Base-by-base conservation (phyloP, 2,329 filamentous ascomycete species). In the Pseudohalonectria lignicola region DNA sequence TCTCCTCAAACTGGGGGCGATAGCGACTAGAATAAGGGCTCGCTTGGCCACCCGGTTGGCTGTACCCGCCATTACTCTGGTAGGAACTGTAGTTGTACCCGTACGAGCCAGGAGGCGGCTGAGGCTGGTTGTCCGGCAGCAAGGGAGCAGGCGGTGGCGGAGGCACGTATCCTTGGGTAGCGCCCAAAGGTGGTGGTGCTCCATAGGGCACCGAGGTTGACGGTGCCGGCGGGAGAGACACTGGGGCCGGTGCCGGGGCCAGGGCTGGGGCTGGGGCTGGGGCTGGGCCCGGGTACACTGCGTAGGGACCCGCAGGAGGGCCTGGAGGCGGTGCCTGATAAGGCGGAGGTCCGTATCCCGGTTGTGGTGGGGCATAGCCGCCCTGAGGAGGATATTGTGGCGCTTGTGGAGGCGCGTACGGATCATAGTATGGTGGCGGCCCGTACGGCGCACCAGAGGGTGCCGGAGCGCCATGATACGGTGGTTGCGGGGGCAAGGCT, bases 1-100 rank as follows among this genome's bases (percentile, higher is more conserved):
- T 58, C 33, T 69, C 60, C 34, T 74, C 65, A 7, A 76, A 56
- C 45, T 71, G 67, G 15, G 49, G 43, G 41, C 63, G 57, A 43
- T 73, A 67, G 21, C 56, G 58, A 38, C 61, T 63, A 46, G 60
- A 60, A 52, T 61, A 44, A 54, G 56, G 21, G 49, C 36, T 42
- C 19, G 44, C 23, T 19, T 31, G 35, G n/a, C 20, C 34, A 6
- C 33, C 21, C 11, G 49, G 37, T 21, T 42, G 37, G 19, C 41
- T 43, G 5, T 38, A 32, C 20, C 44, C 42, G 4, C 42, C 32
- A 35, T 50, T 49, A n/a, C 41, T 39, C 29, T 49, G 52, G 34
- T 53, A 49, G 3, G 39, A 36, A 37, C 41, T 43, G 34, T 50
- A 41, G 9, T 43, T 49, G 30, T 54, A 48, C 25, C 29, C 43